phyloP scores from a whole-genome alignment of 495 filamentous ascomycete genomes.

The Penicillium riverlandense region DNA sequence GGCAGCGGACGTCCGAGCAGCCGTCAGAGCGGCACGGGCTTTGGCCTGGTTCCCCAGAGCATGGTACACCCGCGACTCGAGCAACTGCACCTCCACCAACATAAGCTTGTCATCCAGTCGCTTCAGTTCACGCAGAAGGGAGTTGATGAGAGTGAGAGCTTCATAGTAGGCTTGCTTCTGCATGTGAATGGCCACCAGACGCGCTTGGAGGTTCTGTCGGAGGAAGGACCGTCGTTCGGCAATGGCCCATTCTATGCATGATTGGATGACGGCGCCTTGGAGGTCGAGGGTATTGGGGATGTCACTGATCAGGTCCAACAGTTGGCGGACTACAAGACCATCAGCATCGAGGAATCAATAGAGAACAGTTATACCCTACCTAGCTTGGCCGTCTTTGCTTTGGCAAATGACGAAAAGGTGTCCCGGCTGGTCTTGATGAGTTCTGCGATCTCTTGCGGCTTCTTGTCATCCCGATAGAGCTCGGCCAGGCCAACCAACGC shows the following conservation, averaged over 20 bases:
- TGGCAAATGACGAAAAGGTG: slow-evolving; percentile 89
- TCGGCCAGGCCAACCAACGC: slow-evolving; percentile 70
- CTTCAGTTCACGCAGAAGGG: slow-evolving; percentile 90
- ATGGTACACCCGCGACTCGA: slow-evolving; percentile 95
- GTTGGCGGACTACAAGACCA: slow-evolving; percentile 69
- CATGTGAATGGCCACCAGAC: slow-evolving; percentile 90
- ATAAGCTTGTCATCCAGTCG: slow-evolving; percentile 97
- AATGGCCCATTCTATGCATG: slow-evolving; percentile 98
- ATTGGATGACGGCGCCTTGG: slow-evolving; percentile 89
- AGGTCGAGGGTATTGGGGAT: slow-evolving; percentile 91
- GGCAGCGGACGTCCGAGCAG: slow-evolving; percentile 87
- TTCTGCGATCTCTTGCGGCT: slow-evolving; percentile 80
- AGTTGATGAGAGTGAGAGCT: slow-evolving; percentile 92
- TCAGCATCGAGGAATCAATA: background rate
- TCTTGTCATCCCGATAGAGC: slow-evolving; percentile 85
- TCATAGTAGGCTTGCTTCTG: slow-evolving; percentile 95
- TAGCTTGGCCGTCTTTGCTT: slow-evolving; percentile 97
- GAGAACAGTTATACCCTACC: slow-evolving; percentile 49
- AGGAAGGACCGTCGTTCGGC: slow-evolving; percentile 89
- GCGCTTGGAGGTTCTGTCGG: slow-evolving; percentile 94
- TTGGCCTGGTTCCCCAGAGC: slow-evolving; percentile 95
- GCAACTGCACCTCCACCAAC: slow-evolving; percentile 95
- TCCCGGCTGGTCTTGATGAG: slow-evolving; percentile 86
- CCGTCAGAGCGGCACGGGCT: slow-evolving; percentile 89
- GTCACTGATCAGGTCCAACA: slow-evolving; percentile 88